A percentile compares a stretch with the other conserved stretches of the same genome.
Conservation (phyloP, 2,329 filamentous ascomycete species). For the Moelleriella libera region DNA sequence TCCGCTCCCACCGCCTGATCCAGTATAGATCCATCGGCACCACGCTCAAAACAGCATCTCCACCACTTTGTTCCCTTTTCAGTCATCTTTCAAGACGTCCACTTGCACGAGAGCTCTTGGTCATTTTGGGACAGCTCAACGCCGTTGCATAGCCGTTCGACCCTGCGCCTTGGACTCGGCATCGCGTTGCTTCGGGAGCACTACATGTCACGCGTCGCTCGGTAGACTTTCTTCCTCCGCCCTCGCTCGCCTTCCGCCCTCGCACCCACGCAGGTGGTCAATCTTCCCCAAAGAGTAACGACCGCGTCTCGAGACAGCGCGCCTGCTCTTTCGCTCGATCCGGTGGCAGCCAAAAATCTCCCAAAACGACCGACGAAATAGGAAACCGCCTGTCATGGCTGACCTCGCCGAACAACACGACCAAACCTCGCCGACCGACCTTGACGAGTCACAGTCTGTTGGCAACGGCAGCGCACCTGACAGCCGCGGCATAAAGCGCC, state of each 20-base stretch:
- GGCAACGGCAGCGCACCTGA: conserved; percentile 64
- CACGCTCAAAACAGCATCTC: conserved; percentile 51
- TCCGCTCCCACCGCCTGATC: conserved; percentile 43
- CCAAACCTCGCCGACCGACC: conserved; percentile 58
- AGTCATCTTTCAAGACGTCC: conserved; percentile 7
- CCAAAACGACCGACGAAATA: background rate
- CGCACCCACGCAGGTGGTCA: background rate
- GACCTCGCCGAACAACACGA: conserved; percentile 70
- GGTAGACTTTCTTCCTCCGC: background rate
- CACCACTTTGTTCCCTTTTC: conserved; percentile 42
- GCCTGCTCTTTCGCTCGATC: background rate
- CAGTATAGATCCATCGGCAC: conserved; percentile 52
- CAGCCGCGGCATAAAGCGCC: conserved; percentile 77
- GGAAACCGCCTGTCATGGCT: conserved; percentile 39
- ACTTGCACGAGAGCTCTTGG: conserved; percentile 17
- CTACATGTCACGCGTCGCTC: background rate
- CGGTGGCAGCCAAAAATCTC: background rate
- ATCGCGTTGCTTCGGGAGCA: background rate
- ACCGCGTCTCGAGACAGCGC: conserved; percentile 1
- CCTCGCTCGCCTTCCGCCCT: background rate
- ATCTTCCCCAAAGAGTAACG: conserved; percentile 1
- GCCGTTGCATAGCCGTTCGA: conserved; percentile 1
- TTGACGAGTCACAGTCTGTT: conserved; percentile 56
- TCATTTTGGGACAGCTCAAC: conserved; percentile 3
- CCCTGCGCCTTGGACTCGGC: background rate